Base-by-base conservation (phyloP, 140 eudicot genomes). In the Erigeron philadelphicus region DNA sequence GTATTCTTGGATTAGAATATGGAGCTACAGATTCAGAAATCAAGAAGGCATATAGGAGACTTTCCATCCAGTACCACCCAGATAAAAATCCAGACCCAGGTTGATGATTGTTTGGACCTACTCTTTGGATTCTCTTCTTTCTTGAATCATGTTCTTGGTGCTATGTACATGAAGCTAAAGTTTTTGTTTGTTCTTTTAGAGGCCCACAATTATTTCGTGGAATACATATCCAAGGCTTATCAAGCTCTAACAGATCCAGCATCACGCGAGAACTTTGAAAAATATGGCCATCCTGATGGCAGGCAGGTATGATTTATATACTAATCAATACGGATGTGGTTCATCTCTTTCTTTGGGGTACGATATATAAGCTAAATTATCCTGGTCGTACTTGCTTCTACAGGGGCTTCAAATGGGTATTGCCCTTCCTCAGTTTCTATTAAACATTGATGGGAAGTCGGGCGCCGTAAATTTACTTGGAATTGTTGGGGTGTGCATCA, bases 1-100 rank as follows among this genome's bases (percentile, higher is more conserved):
- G 87, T 75, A 92, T 92, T 73, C 96, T 92, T 70, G 98, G 98
- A 61, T 76, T 91, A 80, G 86, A 86, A 77, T 79, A 82, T 66
- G 97, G 96, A 74, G 97, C 87, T 76, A 84, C 97, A 11, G 97
- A 91, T 58, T 70, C 85, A 2, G 95, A 88, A 75, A 91, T 91
- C 52, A 91, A 86, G 73, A 91, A 91, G 79, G 96, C 97, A 42
- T 91, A 86, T 76, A 84, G 97, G 80, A 84, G 84, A 80, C 96
- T 91, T 71, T 91, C 97, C 70, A 81, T 91, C 58, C 86, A 80
- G 65, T 91, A 91, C 80, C 97, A 91, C 73, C 97, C 97, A 15
- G 98, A 92, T 83, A 92, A 92, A 86, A 92, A 92, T 84, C 98
- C 98, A 31, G 95, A 92, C 82, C 98, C 98, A 86, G 96, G 98